Evolutionary conservation across 2,329 filamentous ascomycete species (phyloP), one percentile per base, ranked within the genome.

Genomic region (Bipolaris bicolor): DNA sequence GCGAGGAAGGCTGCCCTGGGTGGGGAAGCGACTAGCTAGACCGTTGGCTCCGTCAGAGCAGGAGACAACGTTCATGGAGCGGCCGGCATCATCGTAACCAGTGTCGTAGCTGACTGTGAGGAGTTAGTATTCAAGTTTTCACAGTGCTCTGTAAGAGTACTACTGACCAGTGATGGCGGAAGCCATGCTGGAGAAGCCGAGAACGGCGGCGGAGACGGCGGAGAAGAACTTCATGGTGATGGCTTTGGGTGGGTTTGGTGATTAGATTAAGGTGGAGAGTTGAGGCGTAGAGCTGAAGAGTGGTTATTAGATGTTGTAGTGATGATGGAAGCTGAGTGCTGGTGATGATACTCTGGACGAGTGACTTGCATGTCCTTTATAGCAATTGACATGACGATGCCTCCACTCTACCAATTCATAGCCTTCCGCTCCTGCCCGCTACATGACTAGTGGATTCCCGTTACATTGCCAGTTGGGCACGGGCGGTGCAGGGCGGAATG

Each of bases 21-120:
- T 82, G 49, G 72, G 70, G 84, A 84, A 90, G 66, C 81, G 81
- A 66, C 83, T 86, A 61, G 85, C 84, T 60, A 91, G 82, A 56
- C 89, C 89, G 76, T 90, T 88, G 60, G 61, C 45, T 52, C 89
- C 89, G 70, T 91, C 86, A 31, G 86, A 89, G 83, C 89, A 92
- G 60, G 87, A 74, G 43, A 92, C 82, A 5, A 70, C 74, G 33
- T 77, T 80, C 52, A 93, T 74, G 43, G 84, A 80, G 56, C 86
- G 83, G 58, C 64, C 64, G 44, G 73, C 73, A 61, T 88, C 79
- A 71, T 93, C 90, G 78, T 91, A 95, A 71, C 83, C 86, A 18
- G 79, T 77, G 78, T 93, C 90, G 77, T 88, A 94, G 63, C 88
- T 88, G 69, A 92, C 89, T 46, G 13, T 7, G 13, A n/a, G 16